These are phyloP conservation scores for Spatholobus suberectus DNA, from an alignment of 306 rosid genomes.

Conservation along the genomic window DNA sequence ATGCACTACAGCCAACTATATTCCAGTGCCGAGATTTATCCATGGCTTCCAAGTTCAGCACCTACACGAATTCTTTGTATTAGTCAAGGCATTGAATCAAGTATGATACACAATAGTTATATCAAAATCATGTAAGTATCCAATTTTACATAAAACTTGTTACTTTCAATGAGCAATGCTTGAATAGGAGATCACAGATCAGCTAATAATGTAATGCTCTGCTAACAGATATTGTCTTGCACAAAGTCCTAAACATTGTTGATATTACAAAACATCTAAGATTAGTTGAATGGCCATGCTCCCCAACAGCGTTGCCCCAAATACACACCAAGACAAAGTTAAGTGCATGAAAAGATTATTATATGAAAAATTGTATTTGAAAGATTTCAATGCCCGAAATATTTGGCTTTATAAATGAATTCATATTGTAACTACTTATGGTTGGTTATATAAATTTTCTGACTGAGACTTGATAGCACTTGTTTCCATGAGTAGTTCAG, in stretches of 20 bases:
- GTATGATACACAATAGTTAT: neutral
- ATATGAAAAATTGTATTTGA: too few species aligned
- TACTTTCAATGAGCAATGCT: neutral
- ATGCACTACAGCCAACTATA: constrained; percentile 86
- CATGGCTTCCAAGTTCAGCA: constrained; percentile 81
- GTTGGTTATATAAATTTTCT: neutral
- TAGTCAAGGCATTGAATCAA: neutral
- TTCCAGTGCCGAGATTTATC: constrained; percentile 81
- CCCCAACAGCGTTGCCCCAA: neutral
- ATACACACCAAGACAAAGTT: neutral
- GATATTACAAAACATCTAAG: neutral
- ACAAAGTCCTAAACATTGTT: neutral
- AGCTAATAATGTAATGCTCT: neutral
- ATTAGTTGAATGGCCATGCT: neutral
- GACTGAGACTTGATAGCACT: neutral
- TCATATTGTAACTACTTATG: neutral
- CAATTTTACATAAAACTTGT: neutral
- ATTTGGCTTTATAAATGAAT: neutral
- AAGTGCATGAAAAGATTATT: neutral
- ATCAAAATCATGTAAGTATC: neutral
- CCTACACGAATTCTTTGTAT: too few species aligned
- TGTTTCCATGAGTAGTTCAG: neutral
- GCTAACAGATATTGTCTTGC: neutral
- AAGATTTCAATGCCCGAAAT: neutral
- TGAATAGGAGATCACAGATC: neutral